These are phyloP conservation scores for Pichia terricola DNA, from an alignment of 1,139 yeast genomes.

Conservation along the genomic window DNA sequence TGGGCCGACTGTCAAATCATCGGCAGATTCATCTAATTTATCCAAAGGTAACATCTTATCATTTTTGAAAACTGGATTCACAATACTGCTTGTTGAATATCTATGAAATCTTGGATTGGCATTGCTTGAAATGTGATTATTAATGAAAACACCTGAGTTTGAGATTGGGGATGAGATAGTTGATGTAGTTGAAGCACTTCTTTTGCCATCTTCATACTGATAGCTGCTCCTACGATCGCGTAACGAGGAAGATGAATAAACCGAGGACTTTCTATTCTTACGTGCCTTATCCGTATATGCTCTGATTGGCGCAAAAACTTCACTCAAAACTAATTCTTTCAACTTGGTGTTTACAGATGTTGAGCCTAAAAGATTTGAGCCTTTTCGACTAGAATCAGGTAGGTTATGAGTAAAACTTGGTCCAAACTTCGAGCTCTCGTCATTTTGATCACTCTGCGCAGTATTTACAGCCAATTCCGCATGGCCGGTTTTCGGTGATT, in stretches of 20 bases:
- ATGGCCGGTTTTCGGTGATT: constrained; percentile 32
- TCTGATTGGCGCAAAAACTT: constrained; percentile 53
- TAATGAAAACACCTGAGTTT: not conserved
- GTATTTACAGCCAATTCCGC: not conserved
- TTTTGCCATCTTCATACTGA: constrained; percentile 7
- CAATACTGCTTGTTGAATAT: constrained; percentile 20
- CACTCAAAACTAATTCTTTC: constrained; percentile 57
- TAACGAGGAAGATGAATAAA: not conserved
- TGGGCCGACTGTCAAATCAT: constrained; percentile 7
- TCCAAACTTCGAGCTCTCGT: too few species aligned
- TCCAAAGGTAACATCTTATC: not conserved
- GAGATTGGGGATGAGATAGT: not conserved
- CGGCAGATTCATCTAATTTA: not conserved
- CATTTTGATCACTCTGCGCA: not conserved
- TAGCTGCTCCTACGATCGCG: constrained; percentile 6
- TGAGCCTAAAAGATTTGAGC: constrained; percentile 36
- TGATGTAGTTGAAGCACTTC: constrained; percentile 1
- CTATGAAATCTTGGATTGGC: constrained; percentile 13
- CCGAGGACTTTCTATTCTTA: constrained; percentile 8
- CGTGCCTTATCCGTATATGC: constrained; percentile 21
- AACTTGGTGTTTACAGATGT: constrained; percentile 57
- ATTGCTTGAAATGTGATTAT: too few species aligned
- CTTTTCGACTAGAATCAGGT: not conserved
- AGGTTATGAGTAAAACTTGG: too few species aligned
- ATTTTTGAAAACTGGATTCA: not conserved